phyloP scores from a whole-genome alignment of 2,329 filamentous ascomycete genomes.

The Colletotrichum sublineola region DNA sequence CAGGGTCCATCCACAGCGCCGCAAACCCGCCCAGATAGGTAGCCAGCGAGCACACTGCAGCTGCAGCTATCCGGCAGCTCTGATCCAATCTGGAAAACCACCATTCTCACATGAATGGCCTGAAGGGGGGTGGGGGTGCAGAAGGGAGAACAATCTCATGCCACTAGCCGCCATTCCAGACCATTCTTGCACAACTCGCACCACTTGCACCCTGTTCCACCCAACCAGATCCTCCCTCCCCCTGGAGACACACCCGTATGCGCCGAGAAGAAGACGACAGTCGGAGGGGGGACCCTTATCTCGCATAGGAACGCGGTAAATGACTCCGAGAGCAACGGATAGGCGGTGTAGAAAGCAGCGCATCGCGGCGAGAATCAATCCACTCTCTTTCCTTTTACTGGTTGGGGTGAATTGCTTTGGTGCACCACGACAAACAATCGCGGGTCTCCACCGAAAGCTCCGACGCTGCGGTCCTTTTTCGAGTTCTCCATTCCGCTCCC shows the following conservation, averaged over 20 bases:
- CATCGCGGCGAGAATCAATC: background rate
- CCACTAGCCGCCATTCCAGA: slow-evolving; percentile 1
- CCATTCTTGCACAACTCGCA: slow-evolving; percentile 8
- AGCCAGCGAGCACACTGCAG: slow-evolving; percentile 8
- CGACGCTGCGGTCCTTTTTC: background rate
- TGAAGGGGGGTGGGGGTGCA: too few species aligned
- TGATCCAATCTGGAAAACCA: background rate
- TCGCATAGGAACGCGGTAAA: slow-evolving; percentile 11
- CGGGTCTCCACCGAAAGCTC: background rate
- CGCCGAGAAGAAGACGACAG: background rate
- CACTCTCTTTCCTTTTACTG: background rate
- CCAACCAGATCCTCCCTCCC: background rate
- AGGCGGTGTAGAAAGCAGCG: slow-evolving; percentile 22
- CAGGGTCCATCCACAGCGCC: slow-evolving; percentile 38
- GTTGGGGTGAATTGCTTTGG: background rate
- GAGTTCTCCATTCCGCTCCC: background rate
- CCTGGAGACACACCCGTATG: slow-evolving; percentile 6
- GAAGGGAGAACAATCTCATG: background rate
- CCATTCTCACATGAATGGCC: background rate
- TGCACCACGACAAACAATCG: background rate
- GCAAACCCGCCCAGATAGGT: slow-evolving; percentile 27
- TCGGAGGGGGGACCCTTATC: background rate
- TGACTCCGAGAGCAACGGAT: slow-evolving; percentile 16
- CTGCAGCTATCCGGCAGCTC: slow-evolving; percentile 17
- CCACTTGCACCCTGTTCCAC: background rate